These are phyloP conservation scores for Gynostemma pentaphyllum DNA, from an alignment of 306 rosid genomes.

Conservation along the genomic window DNA sequence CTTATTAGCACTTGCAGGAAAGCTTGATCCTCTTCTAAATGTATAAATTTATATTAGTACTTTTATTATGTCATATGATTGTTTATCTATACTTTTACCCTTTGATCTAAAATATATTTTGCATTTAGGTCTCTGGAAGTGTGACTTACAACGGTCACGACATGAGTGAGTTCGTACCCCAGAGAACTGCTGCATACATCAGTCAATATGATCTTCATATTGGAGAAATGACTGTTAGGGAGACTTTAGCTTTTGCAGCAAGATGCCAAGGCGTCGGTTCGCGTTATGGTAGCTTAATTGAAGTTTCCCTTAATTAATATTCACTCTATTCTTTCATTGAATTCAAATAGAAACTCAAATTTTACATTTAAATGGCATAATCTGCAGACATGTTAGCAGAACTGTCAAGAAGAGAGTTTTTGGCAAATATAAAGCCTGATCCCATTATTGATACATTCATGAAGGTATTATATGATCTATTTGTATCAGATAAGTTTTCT, in stretches of 20 bases:
- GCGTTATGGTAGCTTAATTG: slow-evolving; percentile 18
- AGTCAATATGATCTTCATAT: slow-evolving; percentile 36
- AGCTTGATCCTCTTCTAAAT: slow-evolving; percentile 25
- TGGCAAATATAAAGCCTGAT: slow-evolving; percentile 36
- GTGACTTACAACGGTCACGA: slow-evolving; percentile 36
- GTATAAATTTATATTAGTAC: neutral
- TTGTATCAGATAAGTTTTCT: neutral
- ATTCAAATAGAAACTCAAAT: neutral
- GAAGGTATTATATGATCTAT: slow-evolving; percentile 21
- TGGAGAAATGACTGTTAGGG: slow-evolving; percentile 45
- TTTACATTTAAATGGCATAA: neutral
- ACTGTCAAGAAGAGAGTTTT: slow-evolving; percentile 35
- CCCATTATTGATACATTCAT: slow-evolving; percentile 36
- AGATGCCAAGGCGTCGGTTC: slow-evolving; percentile 45
- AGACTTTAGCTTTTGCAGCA: slow-evolving; percentile 40
- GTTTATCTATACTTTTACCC: neutral
- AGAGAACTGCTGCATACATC: slow-evolving; percentile 36
- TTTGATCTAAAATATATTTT: neutral
- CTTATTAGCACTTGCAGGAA: slow-evolving; percentile 39
- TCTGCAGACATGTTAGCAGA: slow-evolving; percentile 31
- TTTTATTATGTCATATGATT: neutral
- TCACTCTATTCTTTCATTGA: neutral
- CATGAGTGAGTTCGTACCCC: slow-evolving; percentile 31
- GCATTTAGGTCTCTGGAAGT: slow-evolving; percentile 20
- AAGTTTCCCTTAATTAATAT: neutral